Percentiles rank a stretch among this genome's conserved stretches.
These are phyloP conservation scores for Stevia rebaudiana DNA, from an alignment of 140 eudicot species.

Conservation along the genomic window DNA sequence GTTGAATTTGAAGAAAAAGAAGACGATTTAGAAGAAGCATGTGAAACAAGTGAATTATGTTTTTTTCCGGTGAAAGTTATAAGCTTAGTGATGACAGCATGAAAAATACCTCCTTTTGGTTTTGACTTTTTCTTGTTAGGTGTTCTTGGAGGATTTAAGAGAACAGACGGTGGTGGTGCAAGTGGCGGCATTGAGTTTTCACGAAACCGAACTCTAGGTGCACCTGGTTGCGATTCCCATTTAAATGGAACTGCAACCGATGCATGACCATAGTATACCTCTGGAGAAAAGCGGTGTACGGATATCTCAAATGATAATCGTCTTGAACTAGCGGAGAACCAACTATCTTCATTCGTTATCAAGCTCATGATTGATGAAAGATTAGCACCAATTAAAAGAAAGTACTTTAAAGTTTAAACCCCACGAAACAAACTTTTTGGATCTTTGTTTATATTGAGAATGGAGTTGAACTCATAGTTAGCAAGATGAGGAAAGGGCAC, in stretches of 20 bases:
- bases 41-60: conserved; percentile 22
- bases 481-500: conserved; percentile 28
- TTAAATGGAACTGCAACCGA: conserved; percentile 46
- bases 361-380: conserved; percentile 27
- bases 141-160: conserved; percentile 25
- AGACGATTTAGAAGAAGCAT: conserved; percentile 33
- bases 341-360: conserved; percentile 18
- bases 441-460: conserved; percentile 5
- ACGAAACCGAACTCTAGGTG: conserved; percentile 38
- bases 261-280: conserved; percentile 47
- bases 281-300: conserved; percentile 17
- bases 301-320: conserved; percentile 26
- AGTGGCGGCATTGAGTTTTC: conserved; percentile 53
- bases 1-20: conserved; percentile 31
- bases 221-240: conserved; percentile 79
- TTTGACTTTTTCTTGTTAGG: conserved; percentile 26
- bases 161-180: conserved; percentile 60
- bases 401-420: conserved; percentile 16
- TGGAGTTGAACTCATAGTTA: conserved; percentile 18
- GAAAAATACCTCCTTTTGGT: conserved; percentile 25
- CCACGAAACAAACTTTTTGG: conserved; percentile 23
- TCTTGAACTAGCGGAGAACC: conserved; percentile 13
- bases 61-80: conserved; percentile 19
- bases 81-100: conserved; percentile 36
- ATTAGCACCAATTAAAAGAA: conserved; percentile 14